Evolutionary conservation across 1,284 basidiomycete species (phyloP).

Genomic region (Sphaerobolus stellatus): DNA sequence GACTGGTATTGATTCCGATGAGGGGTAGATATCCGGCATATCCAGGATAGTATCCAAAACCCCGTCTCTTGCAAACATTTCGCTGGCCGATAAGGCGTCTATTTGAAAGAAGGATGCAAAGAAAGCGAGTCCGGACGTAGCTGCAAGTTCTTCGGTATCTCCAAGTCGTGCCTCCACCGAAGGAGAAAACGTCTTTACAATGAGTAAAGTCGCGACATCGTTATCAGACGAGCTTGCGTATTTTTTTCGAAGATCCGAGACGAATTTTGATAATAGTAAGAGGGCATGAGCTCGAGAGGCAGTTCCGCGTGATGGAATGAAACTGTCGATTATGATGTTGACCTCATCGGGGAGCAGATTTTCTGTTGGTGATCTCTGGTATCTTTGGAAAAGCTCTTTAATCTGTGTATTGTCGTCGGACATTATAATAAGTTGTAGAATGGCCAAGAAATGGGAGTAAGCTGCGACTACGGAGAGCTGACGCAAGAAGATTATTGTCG

Average conservation of each 20-base stretch:
- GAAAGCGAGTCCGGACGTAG: conserved; percentile 45
- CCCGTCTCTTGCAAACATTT: conserved; percentile 61
- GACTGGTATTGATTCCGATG: conserved; percentile 41
- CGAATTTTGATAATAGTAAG: conserved; percentile 6
- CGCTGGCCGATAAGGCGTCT: conserved; percentile 61
- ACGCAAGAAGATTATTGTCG: neutral
- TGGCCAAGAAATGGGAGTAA: neutral
- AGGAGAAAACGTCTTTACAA: conserved; percentile 7
- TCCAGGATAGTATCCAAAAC: conserved; percentile 63
- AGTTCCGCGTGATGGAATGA: neutral
- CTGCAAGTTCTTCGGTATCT: conserved; percentile 15
- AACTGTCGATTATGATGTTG: conserved; percentile 1
- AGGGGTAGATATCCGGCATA: conserved; percentile 59
- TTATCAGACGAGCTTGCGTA: neutral
- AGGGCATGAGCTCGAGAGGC: conserved; percentile 3
- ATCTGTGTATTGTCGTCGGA: neutral
- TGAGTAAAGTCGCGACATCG: conserved; percentile 6
- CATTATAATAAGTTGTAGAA: too few relatives aligned
- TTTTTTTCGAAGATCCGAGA: conserved; percentile 1
- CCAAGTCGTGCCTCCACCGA: conserved; percentile 10
- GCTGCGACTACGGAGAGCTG: neutral
- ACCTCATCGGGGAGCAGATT: conserved; percentile 4
- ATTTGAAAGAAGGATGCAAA: conserved; percentile 75
- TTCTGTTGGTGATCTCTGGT: neutral
- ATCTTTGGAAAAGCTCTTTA: neutral